phyloP scores from a whole-genome alignment of 345 rosid genomes.

The Aethionema arabicum region DNA sequence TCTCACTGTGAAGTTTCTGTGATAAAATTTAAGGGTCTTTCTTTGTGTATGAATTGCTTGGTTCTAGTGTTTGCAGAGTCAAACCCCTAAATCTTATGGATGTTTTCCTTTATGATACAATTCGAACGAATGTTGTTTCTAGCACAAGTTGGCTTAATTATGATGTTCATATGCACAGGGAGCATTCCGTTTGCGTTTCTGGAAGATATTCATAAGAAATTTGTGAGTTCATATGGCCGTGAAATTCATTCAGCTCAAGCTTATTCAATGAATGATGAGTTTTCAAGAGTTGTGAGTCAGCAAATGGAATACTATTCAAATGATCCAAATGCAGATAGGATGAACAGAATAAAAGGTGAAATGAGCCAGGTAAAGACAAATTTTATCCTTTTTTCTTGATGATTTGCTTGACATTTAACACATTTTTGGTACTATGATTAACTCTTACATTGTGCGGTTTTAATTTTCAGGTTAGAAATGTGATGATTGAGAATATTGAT shows the following conservation, averaged over 20 bases:
- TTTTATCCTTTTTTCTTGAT: not conserved
- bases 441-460: not conserved
- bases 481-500: constrained; percentile 96
- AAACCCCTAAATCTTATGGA: not conserved
- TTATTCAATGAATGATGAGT: constrained; percentile 93
- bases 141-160: constrained; percentile 38
- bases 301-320: constrained; percentile 83
- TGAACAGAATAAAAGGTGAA: constrained; percentile 90
- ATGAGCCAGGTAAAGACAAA: constrained; percentile 71
- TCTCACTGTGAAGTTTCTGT: not conserved
- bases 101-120: too few species aligned
- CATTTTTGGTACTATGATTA: not conserved
- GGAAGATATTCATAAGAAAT: constrained; percentile 93
- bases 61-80: not conserved
- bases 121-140: not conserved
- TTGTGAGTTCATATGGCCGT: constrained; percentile 58
- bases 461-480: constrained; percentile 63
- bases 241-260: constrained; percentile 81
- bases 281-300: constrained; percentile 90
- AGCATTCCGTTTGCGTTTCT: constrained; percentile 89
- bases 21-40: not conserved
- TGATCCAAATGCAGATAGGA: constrained; percentile 89
- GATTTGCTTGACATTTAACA: constrained; percentile 1
- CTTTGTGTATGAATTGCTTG: constrained; percentile 6
- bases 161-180: constrained; percentile 44